Evolutionary conservation across 1,139 yeast species (phyloP).

Genomic region (Lodderomyces oxycetoniae): DNA sequence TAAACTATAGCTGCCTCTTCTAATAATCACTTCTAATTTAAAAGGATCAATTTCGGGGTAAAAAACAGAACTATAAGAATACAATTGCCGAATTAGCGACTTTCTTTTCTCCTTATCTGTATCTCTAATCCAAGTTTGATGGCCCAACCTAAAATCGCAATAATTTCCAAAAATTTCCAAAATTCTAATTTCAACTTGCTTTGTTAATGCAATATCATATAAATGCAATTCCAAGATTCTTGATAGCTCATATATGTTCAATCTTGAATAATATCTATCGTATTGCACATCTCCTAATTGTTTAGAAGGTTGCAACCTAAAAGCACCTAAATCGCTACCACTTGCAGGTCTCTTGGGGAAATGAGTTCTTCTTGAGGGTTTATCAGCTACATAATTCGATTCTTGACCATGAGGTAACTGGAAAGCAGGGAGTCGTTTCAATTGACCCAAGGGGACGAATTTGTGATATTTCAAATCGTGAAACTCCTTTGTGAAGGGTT

Average conservation of each 20-base stretch:
- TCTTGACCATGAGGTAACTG: conserved; percentile 9
- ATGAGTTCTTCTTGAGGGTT: conserved; percentile 2
- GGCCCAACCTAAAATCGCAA: conserved; percentile 66
- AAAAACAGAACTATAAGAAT: conserved; percentile 39
- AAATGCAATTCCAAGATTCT: conserved; percentile 22
- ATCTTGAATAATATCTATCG: conserved; percentile 24
- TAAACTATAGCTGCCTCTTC: conserved; percentile 73
- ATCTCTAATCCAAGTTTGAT: conserved; percentile 78
- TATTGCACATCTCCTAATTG: conserved; percentile 7
- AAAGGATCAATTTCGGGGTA: conserved; percentile 49
- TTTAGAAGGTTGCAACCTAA: conserved; percentile 2
- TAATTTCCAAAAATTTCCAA: conserved; percentile 52
- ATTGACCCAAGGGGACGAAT: conserved; percentile 11
- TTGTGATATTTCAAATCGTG: conserved; percentile 7
- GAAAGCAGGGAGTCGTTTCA: conserved; percentile 8
- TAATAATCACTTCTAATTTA: conserved; percentile 62
- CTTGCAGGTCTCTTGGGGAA: conserved; percentile 11
- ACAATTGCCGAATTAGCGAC: conserved; percentile 46
- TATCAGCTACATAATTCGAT: conserved; percentile 8
- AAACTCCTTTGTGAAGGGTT: conserved; percentile 14
- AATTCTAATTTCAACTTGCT: conserved; percentile 49
- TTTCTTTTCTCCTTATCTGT: conserved; percentile 52
- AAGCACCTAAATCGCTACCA: conserved; percentile 2
- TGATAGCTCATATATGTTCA: conserved; percentile 27
- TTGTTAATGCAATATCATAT: conserved; percentile 23